Percentiles rank a stretch among this genome's conserved stretches.
These are phyloP conservation scores for Lipomyces sp. DNA, from an alignment of 805 yeast species.

Conservation along the genomic window DNA sequence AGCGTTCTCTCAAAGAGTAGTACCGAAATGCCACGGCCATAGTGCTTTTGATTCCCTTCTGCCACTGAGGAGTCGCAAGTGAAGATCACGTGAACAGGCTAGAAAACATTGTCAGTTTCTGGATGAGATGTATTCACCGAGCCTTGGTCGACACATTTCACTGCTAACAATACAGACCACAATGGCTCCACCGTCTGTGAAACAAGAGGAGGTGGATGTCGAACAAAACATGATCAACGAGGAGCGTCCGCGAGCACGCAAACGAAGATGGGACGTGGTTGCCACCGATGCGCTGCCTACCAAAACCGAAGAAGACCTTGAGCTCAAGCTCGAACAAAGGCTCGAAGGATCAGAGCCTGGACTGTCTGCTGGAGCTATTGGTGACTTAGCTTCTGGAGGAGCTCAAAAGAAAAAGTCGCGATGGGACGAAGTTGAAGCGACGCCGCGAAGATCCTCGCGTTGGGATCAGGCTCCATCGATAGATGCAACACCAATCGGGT, in stretches of 20 bases:
- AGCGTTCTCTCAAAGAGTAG: no score
- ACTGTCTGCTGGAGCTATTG: background rate
- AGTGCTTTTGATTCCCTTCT: no score
- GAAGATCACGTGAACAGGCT: no score
- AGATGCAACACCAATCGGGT: constrained; percentile 23
- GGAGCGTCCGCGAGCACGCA: constrained; percentile 28
- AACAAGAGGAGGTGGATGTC: constrained; percentile 6
- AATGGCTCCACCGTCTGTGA: constrained; percentile 14
- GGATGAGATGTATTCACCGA: no score
- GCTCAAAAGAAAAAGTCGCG: constrained; percentile 27
- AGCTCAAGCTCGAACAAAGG: constrained; percentile 39
- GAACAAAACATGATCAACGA: constrained; percentile 1
- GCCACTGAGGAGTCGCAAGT: no score
- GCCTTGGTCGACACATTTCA: no score
- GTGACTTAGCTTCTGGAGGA: constrained; percentile 1
- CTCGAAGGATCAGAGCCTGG: no score
- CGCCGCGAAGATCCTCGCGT: constrained; percentile 31
- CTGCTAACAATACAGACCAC: no score
- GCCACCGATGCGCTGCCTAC: constrained; percentile 20
- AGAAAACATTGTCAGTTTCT: no score
- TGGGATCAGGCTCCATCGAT: constrained; percentile 37
- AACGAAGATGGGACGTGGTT: constrained; percentile 37
- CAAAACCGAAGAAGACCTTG: constrained; percentile 27
- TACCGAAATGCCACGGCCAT: no score
- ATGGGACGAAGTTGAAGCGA: constrained; percentile 30